phyloP scores from a whole-genome alignment of 1,139 yeast species.

The Taiozyma onychis region DNA sequence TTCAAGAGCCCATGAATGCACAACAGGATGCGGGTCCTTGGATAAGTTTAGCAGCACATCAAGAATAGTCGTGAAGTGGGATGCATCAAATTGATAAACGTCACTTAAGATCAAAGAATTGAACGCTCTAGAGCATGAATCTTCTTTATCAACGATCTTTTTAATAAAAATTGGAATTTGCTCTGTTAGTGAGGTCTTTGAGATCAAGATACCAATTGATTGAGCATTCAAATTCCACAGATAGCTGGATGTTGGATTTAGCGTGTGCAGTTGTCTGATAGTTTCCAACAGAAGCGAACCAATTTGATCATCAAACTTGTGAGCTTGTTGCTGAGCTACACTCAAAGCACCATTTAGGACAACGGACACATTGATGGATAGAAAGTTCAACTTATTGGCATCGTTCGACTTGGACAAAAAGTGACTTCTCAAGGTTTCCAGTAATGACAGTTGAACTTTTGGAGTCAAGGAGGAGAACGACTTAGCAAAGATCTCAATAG shows the following conservation, averaged over 20 bases:
- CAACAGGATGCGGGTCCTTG: constrained; percentile 79
- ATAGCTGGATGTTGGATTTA: constrained; percentile 11
- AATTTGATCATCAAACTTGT: constrained; percentile 30
- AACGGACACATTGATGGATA: constrained; percentile 54
- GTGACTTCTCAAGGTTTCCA: constrained; percentile 71
- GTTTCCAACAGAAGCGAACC: constrained; percentile 51
- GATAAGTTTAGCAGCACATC: constrained; percentile 58
- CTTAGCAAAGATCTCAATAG: constrained; percentile 69
- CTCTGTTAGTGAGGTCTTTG: constrained; percentile 40
- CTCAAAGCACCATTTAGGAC: constrained; percentile 57
- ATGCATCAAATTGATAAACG: constrained; percentile 46
- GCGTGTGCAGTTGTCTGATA: constrained; percentile 37
- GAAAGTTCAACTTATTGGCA: constrained; percentile 41
- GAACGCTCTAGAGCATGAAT: constrained; percentile 65
- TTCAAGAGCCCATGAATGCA: constrained; percentile 66
- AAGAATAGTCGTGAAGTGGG: constrained; percentile 39
- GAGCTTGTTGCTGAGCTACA: constrained; percentile 11
- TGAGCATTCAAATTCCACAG: constrained; percentile 55
- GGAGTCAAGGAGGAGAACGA: constrained; percentile 70
- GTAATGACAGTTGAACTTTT: constrained; percentile 78
- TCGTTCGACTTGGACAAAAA: constrained; percentile 32
- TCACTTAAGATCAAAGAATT: constrained; percentile 55
- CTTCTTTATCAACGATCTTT: constrained; percentile 51
- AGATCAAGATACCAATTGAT: constrained; percentile 56
- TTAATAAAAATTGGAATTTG: constrained; percentile 52